Evolutionary conservation across 805 yeast genomes (phyloP).

Genomic region (Saccharomycopsis oosterbeekiorum): DNA sequence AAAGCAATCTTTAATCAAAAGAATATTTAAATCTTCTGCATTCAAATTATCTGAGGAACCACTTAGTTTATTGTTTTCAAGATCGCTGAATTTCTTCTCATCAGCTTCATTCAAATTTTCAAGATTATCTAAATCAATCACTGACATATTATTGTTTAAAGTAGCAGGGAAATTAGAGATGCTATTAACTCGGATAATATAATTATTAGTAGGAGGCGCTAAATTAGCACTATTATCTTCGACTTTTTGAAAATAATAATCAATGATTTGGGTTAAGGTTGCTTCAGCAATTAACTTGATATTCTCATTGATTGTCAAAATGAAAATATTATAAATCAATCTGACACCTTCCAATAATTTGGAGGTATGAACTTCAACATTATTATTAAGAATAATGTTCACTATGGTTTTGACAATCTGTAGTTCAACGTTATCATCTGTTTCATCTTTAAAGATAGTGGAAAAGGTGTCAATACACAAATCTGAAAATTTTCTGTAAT

Average conservation of each 20-base stretch:
- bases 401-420: slow-evolving; percentile 89
- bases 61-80: slow-evolving; percentile 20
- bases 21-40: slow-evolving; percentile 46
- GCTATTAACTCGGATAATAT: slow-evolving; percentile 5
- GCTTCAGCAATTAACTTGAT: slow-evolving; percentile 72
- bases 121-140: slow-evolving; percentile 24
- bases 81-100: slow-evolving; percentile 21
- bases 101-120: slow-evolving; percentile 24
- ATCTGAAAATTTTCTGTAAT: slow-evolving; percentile 10
- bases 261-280: slow-evolving; percentile 81
- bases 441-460: slow-evolving; percentile 46
- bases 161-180: slow-evolving; percentile 4
- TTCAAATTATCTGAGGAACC: slow-evolving; percentile 21
- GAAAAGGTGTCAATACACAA: slow-evolving; percentile 15
- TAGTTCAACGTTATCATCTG: slow-evolving; percentile 79
- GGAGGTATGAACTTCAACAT: slow-evolving; percentile 82
- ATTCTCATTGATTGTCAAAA: slow-evolving; percentile 77
- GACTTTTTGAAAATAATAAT: slow-evolving; percentile 72
- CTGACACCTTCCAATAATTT: slow-evolving; percentile 82
- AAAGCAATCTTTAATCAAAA: slow-evolving; percentile 82
- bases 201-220: slow-evolving; percentile 5
- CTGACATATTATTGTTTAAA: slow-evolving; percentile 9
- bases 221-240: slow-evolving; percentile 25
- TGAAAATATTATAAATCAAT: slow-evolving; percentile 86
- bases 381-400: slow-evolving; percentile 75